phyloP scores from a whole-genome alignment of 2,329 filamentous ascomycete genomes.

The Alternaria metachromatica region DNA sequence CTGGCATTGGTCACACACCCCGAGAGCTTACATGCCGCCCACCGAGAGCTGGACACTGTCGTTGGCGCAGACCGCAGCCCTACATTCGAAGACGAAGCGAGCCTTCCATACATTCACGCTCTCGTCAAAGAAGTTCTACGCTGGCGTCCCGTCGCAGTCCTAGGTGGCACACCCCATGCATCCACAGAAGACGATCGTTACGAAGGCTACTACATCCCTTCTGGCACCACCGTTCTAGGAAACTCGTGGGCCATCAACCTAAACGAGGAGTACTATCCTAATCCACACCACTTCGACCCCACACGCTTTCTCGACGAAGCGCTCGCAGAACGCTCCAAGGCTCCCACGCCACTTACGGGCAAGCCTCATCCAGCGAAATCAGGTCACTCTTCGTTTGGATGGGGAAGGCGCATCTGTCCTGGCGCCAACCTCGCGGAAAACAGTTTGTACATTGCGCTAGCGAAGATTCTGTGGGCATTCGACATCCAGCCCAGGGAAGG shows the following conservation, averaged over 20 bases:
- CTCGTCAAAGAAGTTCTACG: slow-evolving; percentile 47
- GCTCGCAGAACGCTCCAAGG: slow-evolving; percentile 24
- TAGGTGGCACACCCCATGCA: slow-evolving; percentile 57
- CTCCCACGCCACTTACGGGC: slow-evolving; percentile 18
- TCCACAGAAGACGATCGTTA: slow-evolving; percentile 58
- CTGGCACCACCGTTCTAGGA: slow-evolving; percentile 55
- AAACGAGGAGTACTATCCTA: slow-evolving; percentile 50
- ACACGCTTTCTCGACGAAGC: slow-evolving; percentile 46
- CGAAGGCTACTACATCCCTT: slow-evolving; percentile 58
- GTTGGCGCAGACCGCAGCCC: slow-evolving; percentile 42
- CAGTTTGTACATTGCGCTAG: slow-evolving; percentile 41
- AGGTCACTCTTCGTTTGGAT: slow-evolving; percentile 46
- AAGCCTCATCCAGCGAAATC: slow-evolving; percentile 38
- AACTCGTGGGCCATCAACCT: slow-evolving; percentile 56
- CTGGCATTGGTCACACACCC: slow-evolving; percentile 58
- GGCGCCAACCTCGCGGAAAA: slow-evolving; percentile 42
- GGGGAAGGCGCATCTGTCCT: slow-evolving; percentile 44
- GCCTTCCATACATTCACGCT: slow-evolving; percentile 50
- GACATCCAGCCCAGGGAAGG: slow-evolving; percentile 43
- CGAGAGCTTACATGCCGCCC: slow-evolving; percentile 51
- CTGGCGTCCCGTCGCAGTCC: slow-evolving; percentile 50
- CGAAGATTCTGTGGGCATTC: slow-evolving; percentile 46
- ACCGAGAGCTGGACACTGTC: slow-evolving; percentile 51
- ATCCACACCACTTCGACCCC: slow-evolving; percentile 51
- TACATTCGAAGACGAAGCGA: slow-evolving; percentile 46